Percentiles rank a stretch among this genome's conserved stretches.
Conservation (phyloP, 2,329 filamentous ascomycete genomes). For the Aspergillus latus region DNA sequence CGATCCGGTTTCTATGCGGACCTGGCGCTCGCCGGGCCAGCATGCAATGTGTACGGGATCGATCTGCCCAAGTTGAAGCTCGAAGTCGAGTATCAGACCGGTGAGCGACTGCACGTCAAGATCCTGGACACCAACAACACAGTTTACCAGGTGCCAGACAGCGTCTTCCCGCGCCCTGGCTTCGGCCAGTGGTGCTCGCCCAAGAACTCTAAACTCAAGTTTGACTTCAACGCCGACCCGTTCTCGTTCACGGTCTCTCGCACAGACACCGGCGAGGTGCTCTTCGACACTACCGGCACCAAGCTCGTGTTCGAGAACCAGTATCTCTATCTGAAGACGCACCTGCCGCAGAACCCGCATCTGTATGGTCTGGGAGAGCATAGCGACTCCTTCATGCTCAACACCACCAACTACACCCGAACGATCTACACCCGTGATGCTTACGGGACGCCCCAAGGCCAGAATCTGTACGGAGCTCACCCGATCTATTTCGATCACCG, state of each 20-base stretch:
- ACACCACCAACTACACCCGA: conserved; percentile 67
- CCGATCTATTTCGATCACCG: conserved; percentile 74
- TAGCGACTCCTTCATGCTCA: conserved; percentile 67
- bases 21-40: conserved; percentile 65
- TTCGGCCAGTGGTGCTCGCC: conserved; percentile 39
- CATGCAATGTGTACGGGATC: conserved; percentile 61
- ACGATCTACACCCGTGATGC: conserved; percentile 70
- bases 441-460: conserved; percentile 58
- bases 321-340: conserved; percentile 71
- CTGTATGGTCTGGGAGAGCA: conserved; percentile 80
- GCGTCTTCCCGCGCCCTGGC: conserved; percentile 63
- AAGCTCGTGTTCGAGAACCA: conserved; percentile 73
- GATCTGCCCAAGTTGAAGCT: conserved; percentile 59
- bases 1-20: conserved; percentile 62
- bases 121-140: conserved; percentile 67
- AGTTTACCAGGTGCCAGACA: conserved; percentile 72
- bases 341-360: conserved; percentile 65
- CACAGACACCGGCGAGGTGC: conserved; percentile 29
- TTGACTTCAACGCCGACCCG: conserved; percentile 55
- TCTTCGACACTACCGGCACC: conserved; percentile 69
- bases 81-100: conserved; percentile 62
- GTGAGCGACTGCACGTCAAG: conserved; percentile 69
- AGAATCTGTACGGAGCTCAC: conserved; percentile 72
- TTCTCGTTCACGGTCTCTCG: conserved; percentile 65
- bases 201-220: conserved; percentile 39